Base-by-base conservation (phyloP, 2,329 filamentous ascomycete species). In the Sclerotinia borealis region DNA sequence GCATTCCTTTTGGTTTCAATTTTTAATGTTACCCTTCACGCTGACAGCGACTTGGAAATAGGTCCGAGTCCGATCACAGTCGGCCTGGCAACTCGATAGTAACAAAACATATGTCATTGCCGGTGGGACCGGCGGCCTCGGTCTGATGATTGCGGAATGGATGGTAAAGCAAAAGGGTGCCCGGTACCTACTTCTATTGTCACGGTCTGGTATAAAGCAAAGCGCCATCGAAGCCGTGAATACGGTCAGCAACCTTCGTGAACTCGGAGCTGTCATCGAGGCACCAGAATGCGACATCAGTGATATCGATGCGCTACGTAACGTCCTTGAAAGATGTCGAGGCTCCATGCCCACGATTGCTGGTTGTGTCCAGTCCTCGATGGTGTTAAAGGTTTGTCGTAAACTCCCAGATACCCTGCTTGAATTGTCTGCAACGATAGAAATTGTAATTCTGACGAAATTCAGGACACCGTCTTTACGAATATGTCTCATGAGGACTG, bases 261-360 rank as follows among this genome's bases (percentile, higher is more conserved):
- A 67, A 1, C 63, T 70, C 1, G 79, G 78, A 0, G 79, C 79
- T 1, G 76, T 77, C n/a, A 74, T 83, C 37, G 68, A 78, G 4
- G 77, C 83, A 11, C 75, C 76, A 43, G 68, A 72, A 11, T 85
- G 83, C 70, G 79, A 86, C 63, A 79, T 85, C 2, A 76, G 78
- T 2, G 72, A 81, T 52, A 73, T 68, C 61, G 68, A 66, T 7
- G 10, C 5, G 4, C 15, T 56, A 22, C 17, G 22, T 25, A 36
- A 56, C 17, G 17, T 56, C 15, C 7, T 56, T 15, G n/a, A 43
- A 9, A 22, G 17, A 5, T n/a, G 39, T 5, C 25, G 37, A 31
- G 25, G 11, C 6, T 4, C 7, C 9, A 50, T 50, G 48, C 52
- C 52, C 19, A 34, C 52, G 3, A 56, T 56, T 8, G 41, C 39